Percentiles rank a stretch among this genome's conserved stretches.
Evolutionary conservation across 2,329 filamentous ascomycete genomes (phyloP).

Genomic region (Epichloe aotearoae): DNA sequence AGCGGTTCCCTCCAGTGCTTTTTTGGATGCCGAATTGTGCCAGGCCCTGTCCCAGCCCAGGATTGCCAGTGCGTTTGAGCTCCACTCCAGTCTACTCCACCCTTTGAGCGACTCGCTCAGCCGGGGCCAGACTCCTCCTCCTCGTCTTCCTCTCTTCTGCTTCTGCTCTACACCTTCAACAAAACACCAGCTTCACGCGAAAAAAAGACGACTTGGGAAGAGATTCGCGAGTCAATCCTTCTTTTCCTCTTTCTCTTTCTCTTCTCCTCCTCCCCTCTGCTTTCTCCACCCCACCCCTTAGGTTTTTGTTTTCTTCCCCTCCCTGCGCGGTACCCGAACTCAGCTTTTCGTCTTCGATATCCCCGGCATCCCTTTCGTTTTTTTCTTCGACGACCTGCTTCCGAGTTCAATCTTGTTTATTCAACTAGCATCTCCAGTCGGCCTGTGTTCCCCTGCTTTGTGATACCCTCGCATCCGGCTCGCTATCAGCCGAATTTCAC

Average conservation of each 20-base stretch:
- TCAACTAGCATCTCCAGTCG: background rate
- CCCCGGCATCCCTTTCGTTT: slow-evolving; percentile 11
- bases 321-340: background rate
- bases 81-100: slow-evolving; percentile 3
- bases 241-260: slow-evolving; percentile 6
- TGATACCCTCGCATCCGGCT: slow-evolving; percentile 15
- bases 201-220: slow-evolving; percentile 7
- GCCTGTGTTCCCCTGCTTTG: background rate
- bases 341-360: slow-evolving; percentile 6
- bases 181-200: background rate
- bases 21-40: background rate
- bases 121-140: slow-evolving; percentile 3
- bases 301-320: slow-evolving; percentile 2
- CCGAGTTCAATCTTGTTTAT: background rate
- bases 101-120: slow-evolving; percentile 5
- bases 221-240: slow-evolving; percentile 7
- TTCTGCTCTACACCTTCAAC: slow-evolving; percentile 6
- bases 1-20: background rate
- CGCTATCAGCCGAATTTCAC: slow-evolving; percentile 14
- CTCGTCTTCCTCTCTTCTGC: slow-evolving; percentile 9
- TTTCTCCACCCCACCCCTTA: slow-evolving; percentile 1
- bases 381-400: slow-evolving; percentile 6
- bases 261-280: slow-evolving; percentile 5
- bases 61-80: background rate
- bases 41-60: background rate